These are phyloP conservation scores for Cryptococcus sp. DNA, from an alignment of 1,284 basidiomycete genomes.

Conservation along the genomic window DNA sequence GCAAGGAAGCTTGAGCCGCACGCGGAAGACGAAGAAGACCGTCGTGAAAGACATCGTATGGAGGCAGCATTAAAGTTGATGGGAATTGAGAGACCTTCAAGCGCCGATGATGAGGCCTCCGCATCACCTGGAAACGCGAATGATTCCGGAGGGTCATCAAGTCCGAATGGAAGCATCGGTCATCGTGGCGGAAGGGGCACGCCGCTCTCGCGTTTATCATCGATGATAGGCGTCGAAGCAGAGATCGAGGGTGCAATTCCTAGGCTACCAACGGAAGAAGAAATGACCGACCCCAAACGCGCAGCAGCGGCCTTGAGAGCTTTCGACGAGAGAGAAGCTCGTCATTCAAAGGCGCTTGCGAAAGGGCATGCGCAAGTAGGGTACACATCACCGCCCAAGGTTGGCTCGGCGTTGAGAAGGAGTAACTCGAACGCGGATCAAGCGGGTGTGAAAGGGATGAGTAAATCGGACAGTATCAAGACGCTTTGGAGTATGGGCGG, in stretches of 20 bases:
- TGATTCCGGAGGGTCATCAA: not conserved
- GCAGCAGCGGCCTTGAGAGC: slow-evolving; percentile 30
- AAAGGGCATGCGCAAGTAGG: slow-evolving; percentile 27
- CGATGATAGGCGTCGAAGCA: slow-evolving; percentile 4
- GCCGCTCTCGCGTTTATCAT: slow-evolving; percentile 14
- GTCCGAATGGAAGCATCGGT: not conserved
- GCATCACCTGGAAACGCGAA: not conserved
- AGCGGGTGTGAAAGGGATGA: slow-evolving; percentile 8
- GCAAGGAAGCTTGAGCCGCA: slow-evolving; percentile 58
- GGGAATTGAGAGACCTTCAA: slow-evolving; percentile 65
- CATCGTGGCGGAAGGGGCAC: slow-evolving; percentile 2
- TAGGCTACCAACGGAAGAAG: slow-evolving; percentile 1
- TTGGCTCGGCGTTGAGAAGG: slow-evolving; percentile 11
- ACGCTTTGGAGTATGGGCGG: slow-evolving; percentile 32
- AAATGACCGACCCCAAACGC: slow-evolving; percentile 2
- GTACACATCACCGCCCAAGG: slow-evolving; percentile 35
- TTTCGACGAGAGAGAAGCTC: slow-evolving; percentile 37
- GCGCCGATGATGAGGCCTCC: slow-evolving; percentile 1
- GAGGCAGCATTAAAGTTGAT: slow-evolving; percentile 87
- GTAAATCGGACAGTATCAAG: slow-evolving; percentile 29
- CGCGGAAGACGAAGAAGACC: slow-evolving; percentile 85
- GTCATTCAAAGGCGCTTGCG: slow-evolving; percentile 29
- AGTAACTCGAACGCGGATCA: slow-evolving; percentile 2
- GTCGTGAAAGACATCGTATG: slow-evolving; percentile 75
- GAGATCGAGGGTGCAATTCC: not conserved